Conservation (phyloP, 2,329 filamentous ascomycete genomes). For the Coniochaeta hoffmannii region DNA sequence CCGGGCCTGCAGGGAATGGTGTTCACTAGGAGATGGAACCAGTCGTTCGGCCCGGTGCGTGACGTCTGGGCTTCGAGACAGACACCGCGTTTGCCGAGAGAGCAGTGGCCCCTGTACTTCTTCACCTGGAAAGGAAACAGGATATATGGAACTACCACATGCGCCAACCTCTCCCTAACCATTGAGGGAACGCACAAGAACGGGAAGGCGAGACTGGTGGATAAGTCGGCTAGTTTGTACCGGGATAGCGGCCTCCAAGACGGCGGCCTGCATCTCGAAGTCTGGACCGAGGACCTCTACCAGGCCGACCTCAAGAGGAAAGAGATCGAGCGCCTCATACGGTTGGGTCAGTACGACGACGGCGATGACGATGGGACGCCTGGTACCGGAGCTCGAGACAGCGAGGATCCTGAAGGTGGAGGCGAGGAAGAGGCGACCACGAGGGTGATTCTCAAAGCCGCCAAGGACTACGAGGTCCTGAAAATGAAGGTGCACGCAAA, state of each 20-base stretch:
- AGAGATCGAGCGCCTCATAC: constrained; percentile 36
- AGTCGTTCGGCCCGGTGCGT: constrained; percentile 59
- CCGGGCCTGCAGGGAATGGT: constrained; percentile 40
- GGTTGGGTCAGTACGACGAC: constrained; percentile 31
- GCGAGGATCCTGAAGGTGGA: constrained; percentile 11
- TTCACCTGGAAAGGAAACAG: constrained; percentile 71
- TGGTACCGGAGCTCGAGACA: constrained; percentile 5
- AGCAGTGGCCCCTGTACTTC: constrained; percentile 51
- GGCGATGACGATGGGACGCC: constrained; percentile 19
- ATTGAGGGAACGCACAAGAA: background rate
- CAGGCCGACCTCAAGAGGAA: constrained; percentile 37
- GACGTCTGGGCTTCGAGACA: constrained; percentile 22
- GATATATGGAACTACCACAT: constrained; percentile 70
- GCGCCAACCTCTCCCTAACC: constrained; percentile 57
- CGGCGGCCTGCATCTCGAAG: constrained; percentile 64
- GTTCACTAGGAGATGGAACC: constrained; percentile 59
- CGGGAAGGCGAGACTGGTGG: constrained; percentile 26
- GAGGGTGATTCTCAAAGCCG: constrained; percentile 44
- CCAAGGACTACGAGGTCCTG: constrained; percentile 40
- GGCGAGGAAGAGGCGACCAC: background rate
- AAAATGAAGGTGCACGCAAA: constrained; percentile 43
- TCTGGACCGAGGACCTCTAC: constrained; percentile 63
- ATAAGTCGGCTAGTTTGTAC: constrained; percentile 27
- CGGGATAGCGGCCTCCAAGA: constrained; percentile 28
- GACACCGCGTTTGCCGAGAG: constrained; percentile 19